A percentile compares a stretch with the other conserved stretches of the same genome.
Evolutionary conservation across 352 stramenopile genomes (phyloP).

Genomic region (Globisporangium splendens): DNA sequence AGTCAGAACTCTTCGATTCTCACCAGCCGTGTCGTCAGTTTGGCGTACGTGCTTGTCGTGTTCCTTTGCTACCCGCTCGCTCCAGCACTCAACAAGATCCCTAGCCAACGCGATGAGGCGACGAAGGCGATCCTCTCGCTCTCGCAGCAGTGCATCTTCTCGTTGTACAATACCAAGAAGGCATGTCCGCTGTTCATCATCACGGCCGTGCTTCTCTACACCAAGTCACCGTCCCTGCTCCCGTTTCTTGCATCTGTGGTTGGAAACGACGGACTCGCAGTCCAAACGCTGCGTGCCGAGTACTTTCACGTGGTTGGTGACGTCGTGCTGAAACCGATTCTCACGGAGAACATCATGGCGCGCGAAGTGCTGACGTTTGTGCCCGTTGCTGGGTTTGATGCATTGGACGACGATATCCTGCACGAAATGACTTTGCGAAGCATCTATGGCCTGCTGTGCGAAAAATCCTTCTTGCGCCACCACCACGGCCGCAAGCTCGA

Average conservation of each 20-base stretch:
- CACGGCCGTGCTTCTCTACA: conserved; percentile 65
- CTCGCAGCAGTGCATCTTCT: conserved; percentile 56
- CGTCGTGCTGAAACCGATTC: conserved; percentile 57
- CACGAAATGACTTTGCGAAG: conserved; percentile 48
- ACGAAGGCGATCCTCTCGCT: conserved; percentile 44
- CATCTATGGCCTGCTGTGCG: conserved; percentile 49
- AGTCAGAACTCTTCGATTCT: conserved; percentile 6
- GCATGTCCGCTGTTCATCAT: conserved; percentile 58
- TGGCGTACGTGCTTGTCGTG: conserved; percentile 54
- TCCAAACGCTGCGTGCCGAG: conserved; percentile 32
- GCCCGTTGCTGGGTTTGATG: conserved; percentile 24
- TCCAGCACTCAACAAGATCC: conserved; percentile 49
- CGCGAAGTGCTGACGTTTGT: conserved; percentile 51
- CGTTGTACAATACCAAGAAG: conserved; percentile 45
- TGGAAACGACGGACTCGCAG: conserved; percentile 10
- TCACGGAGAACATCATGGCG: conserved; percentile 63
- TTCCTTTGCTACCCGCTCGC: conserved; percentile 55
- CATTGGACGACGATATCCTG: conserved; percentile 32
- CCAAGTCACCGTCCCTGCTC: conserved; percentile 52
- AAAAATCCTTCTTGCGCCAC: conserved; percentile 67
- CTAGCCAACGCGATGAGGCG: conserved; percentile 54
- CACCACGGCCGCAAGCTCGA: conserved; percentile 53
- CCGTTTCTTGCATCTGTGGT: conserved; percentile 34
- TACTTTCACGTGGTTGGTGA: conserved; percentile 60
- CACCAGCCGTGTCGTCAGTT: conserved; percentile 36